phyloP scores from a whole-genome alignment of 2,329 filamentous ascomycete species.

The Claviceps spartinae region DNA sequence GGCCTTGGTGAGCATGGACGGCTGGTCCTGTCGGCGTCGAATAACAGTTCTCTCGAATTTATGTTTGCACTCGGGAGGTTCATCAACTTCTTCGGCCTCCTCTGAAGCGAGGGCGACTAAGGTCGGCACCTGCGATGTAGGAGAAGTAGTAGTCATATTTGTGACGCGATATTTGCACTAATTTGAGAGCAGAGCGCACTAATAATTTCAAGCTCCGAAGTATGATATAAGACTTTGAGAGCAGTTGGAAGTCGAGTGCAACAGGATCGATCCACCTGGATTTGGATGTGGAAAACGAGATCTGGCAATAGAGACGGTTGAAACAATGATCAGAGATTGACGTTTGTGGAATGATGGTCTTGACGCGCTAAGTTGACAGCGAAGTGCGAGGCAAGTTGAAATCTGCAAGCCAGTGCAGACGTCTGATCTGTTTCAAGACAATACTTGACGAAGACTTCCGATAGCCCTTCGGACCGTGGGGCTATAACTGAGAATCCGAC shows the following conservation, averaged over 20 bases:
- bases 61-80: slow-evolving; percentile 58
- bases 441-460: slow-evolving; percentile 7
- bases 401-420: slow-evolving; percentile 14
- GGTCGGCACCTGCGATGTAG: slow-evolving; percentile 15
- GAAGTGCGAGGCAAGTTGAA: slow-evolving; percentile 12
- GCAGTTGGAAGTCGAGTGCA: neutral
- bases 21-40: slow-evolving; percentile 40
- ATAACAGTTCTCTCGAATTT: slow-evolving; percentile 35
- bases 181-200: neutral
- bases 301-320: neutral
- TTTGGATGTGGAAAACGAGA: neutral
- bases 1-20: slow-evolving; percentile 79
- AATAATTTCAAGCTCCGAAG: neutral
- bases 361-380: neutral
- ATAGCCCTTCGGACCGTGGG: slow-evolving; percentile 25
- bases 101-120: slow-evolving; percentile 31
- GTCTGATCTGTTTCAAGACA: slow-evolving; percentile 8
- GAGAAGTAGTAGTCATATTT: slow-evolving; percentile 16
- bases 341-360: neutral
- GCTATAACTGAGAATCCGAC: slow-evolving; percentile 23
- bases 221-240: neutral
- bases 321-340: neutral
- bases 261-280: neutral
- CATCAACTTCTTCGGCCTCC: slow-evolving; percentile 69
- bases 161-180: neutral